These are phyloP conservation scores for Penicillium sclerotigenum DNA, from an alignment of 2,329 filamentous ascomycete genomes.

Conservation along the genomic window DNA sequence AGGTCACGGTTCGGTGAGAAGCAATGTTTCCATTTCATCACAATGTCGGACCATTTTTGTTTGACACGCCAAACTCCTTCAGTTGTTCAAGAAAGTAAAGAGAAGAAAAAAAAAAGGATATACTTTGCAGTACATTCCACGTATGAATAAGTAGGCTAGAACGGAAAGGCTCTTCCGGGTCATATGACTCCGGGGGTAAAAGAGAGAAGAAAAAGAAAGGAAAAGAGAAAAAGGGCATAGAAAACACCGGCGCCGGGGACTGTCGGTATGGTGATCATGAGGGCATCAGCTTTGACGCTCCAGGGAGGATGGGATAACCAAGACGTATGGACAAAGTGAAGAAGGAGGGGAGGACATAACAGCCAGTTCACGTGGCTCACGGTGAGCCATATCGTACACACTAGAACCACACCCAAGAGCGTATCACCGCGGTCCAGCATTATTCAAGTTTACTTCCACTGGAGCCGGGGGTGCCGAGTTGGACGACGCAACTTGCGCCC, in stretches of 20 bases:
- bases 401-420: background rate
- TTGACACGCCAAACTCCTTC: slow-evolving; percentile 20
- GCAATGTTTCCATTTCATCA: background rate
- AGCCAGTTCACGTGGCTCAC: background rate
- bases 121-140: slow-evolving; percentile 1
- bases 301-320: slow-evolving; percentile 6
- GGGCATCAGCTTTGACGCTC: slow-evolving; percentile 13
- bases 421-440: slow-evolving; percentile 13
- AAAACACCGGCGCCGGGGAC: slow-evolving; percentile 17
- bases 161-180: background rate
- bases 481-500: slow-evolving; percentile 39
- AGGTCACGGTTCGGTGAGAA: background rate
- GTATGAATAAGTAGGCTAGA: slow-evolving; percentile 8
- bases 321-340: slow-evolving; percentile 20
- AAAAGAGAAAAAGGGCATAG: slow-evolving; percentile 3
- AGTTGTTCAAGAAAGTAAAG: slow-evolving; percentile 1
- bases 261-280: slow-evolving; percentile 20
- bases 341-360: background rate
- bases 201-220: slow-evolving; percentile 1
- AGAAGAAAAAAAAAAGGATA: slow-evolving; percentile 9
- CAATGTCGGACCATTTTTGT: slow-evolving; percentile 15
- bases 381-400: slow-evolving; percentile 22
- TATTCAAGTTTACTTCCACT: slow-evolving; percentile 18
- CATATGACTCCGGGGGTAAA: background rate
- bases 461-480: slow-evolving; percentile 21